Evolutionary conservation across 306 rosid genomes (phyloP).

Genomic region (Quercus dentata): DNA sequence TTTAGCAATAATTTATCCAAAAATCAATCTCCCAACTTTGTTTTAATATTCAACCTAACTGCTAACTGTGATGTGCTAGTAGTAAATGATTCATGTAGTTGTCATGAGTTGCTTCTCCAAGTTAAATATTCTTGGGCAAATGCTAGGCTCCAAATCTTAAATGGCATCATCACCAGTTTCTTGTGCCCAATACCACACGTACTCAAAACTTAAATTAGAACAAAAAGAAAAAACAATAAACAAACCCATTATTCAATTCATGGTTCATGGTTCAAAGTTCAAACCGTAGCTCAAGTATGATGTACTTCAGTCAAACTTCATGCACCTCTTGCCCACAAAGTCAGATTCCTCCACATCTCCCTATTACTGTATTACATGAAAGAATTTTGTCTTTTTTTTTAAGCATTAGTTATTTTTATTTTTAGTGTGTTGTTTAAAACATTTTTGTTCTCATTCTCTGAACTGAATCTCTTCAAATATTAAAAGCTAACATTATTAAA

Average conservation of each 20-base stretch:
- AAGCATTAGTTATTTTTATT: conserved; percentile 15
- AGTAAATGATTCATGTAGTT: neutral
- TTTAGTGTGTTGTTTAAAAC: neutral
- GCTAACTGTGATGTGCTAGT: neutral
- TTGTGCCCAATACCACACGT: neutral
- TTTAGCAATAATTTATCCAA: no score
- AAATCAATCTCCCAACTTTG: neutral
- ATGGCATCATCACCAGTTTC: neutral
- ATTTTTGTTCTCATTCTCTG: conserved; percentile 53
- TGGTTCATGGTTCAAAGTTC: neutral
- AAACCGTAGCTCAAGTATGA: conserved; percentile 17
- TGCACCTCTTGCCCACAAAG: conserved; percentile 19
- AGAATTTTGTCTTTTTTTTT: conserved; percentile 32
- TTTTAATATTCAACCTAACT: neutral
- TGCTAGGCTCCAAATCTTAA: neutral
- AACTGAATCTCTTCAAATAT: conserved; percentile 27
- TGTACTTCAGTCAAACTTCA: conserved; percentile 42
- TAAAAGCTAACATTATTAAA: conserved; percentile 10
- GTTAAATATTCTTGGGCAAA: neutral
- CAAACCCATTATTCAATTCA: no score
- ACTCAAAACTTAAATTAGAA: neutral
- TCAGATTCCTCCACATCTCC: conserved; percentile 41
- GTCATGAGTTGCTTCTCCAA: neutral
- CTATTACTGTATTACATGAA: neutral
- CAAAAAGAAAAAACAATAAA: no score